Evolutionary conservation across 768 basidiomycete genomes (phyloP).

Genomic region (Hysterangium stoloniferum): DNA sequence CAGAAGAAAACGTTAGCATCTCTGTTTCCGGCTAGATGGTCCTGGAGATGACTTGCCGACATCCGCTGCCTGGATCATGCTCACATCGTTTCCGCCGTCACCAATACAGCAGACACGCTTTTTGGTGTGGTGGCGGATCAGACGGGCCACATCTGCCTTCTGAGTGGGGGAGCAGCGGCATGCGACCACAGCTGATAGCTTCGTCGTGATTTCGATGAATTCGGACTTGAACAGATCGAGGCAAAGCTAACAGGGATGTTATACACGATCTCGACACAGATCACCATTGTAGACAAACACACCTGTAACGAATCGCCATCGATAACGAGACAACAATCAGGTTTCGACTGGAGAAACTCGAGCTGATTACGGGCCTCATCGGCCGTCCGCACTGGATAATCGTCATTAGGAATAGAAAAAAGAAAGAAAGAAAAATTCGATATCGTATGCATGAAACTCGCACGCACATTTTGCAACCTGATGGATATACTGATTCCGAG

Average conservation of each 20-base stretch:
- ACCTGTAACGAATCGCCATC: constrained; percentile 96
- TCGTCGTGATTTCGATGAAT: constrained; percentile 94
- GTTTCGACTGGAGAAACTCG: constrained; percentile 88
- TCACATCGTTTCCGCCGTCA: constrained; percentile 98
- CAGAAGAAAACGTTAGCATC: constrained; percentile 17
- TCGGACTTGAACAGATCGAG: constrained; percentile 85
- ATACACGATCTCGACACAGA: not conserved
- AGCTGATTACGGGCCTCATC: constrained; percentile 81
- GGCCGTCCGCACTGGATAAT: constrained; percentile 65
- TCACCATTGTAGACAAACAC: constrained; percentile 12
- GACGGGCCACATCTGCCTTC: constrained; percentile 93
- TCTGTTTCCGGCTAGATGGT: not conserved
- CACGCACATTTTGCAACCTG: constrained; percentile 84
- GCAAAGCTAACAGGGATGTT: constrained; percentile 55
- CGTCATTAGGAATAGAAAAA: not conserved
- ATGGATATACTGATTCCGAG: constrained; percentile 95
- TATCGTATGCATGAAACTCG: too few species aligned
- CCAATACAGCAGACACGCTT: constrained; percentile 99
- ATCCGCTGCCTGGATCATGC: constrained; percentile 99
- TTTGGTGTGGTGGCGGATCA: constrained; percentile 84
- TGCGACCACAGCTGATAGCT: constrained; percentile 91
- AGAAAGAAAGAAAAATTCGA: not conserved
- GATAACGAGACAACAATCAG: constrained; percentile 96
- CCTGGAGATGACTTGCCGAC: constrained; percentile 59
- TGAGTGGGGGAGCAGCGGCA: constrained; percentile 98